Evolutionary conservation across 140 eudicot genomes (phyloP).

Genomic region (Oenanthe javanica): DNA sequence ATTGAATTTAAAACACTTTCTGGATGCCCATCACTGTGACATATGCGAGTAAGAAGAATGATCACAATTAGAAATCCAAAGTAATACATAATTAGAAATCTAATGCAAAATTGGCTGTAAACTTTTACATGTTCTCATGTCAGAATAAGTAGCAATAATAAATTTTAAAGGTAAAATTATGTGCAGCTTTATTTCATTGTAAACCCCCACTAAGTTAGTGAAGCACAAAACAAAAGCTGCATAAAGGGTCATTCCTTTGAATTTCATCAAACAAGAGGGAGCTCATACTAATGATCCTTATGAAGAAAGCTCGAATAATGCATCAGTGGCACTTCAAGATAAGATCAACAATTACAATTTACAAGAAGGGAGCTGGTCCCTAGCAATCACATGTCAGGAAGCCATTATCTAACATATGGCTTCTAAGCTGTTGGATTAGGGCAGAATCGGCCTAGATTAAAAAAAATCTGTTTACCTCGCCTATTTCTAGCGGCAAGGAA

Average conservation of each 20-base stretch:
- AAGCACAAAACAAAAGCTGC: background rate
- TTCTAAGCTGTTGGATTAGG: no score
- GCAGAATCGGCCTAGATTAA: no score
- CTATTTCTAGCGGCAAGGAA: no score
- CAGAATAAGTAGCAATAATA: background rate
- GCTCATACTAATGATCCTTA: background rate
- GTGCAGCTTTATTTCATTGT: background rate
- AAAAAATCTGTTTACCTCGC: no score
- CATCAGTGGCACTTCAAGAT: background rate
- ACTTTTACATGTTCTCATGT: background rate
- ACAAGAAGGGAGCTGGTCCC: no score
- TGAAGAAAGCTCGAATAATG: background rate
- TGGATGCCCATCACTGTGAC: slow-evolving; percentile 68
- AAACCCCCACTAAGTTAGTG: background rate
- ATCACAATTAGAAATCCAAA: background rate
- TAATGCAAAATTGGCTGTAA: background rate
- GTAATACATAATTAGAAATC: background rate
- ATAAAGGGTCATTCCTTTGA: background rate
- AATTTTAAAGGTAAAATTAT: background rate
- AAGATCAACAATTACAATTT: background rate
- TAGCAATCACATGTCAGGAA: no score
- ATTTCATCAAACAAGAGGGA: background rate
- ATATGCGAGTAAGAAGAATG: slow-evolving; percentile 10
- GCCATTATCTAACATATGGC: no score
- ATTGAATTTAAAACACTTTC: slow-evolving; percentile 59